Evolutionary conservation across 176 grass and related monocot species (phyloP), one percentile per base, ranked within the genome.

Genomic region (Saccharum officinarum): DNA sequence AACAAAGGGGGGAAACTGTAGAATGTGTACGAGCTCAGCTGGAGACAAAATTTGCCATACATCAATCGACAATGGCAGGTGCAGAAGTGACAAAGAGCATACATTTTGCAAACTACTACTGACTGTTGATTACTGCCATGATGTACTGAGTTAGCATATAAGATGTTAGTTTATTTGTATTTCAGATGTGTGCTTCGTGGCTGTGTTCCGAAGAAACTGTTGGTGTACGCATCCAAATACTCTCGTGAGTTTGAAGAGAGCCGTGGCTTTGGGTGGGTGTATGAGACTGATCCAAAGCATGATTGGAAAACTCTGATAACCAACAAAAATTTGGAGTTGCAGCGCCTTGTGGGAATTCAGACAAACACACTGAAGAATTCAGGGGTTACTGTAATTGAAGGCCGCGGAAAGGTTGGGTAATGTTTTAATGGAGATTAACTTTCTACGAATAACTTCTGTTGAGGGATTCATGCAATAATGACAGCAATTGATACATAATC

Each of bases 311-410:
- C 89, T 76, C 89, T 97, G 30, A 93, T 93, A 40, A 75, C 94
- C 65, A 97, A 97, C 69, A 97, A 97, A 77, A 97, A 97, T 84
- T 86, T 83, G 36, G 94, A 97, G 39, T 76, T 93, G 86, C 84
- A 90, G 84, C 87, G 94, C n/a, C 85, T 97, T 3, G 76, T 92
- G 18, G 87, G 87, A 7, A 87, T 97, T 75, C 89, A 97, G 46
- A 97, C 89, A 84, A 93, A 91, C 22, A 82, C 83, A 75, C 65
- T 97, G 69, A 91, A 90, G 55, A 93, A 97, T 78, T 80, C 88
- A 18, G 85, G 86, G 10, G 94, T 97, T 16, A 81, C 91, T 76
- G 41, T 97, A 89, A 91, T 97, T 69, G 94, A 97, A 91, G 91
- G 91, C 42, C 91, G 87, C 33, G 91, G 94, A 89, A 91, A 97